These are phyloP conservation scores for Vachellia pachyceras DNA, from an alignment of 306 rosid genomes.

Conservation along the genomic window DNA sequence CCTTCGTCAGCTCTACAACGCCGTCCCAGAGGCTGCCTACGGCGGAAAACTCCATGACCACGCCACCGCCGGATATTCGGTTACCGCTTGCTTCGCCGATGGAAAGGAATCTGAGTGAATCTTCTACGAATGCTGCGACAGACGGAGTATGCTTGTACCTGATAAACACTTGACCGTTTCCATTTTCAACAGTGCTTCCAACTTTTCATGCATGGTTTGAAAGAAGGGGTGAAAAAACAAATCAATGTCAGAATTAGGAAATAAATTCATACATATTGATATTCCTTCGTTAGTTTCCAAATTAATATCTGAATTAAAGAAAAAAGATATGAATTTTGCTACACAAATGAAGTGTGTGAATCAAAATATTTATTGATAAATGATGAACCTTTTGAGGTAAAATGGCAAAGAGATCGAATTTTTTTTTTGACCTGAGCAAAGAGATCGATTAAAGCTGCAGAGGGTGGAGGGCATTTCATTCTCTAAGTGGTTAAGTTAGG, in stretches of 20 bases:
- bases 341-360: too few relatives aligned
- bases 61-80: constrained; percentile 30
- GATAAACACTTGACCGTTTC: background rate
- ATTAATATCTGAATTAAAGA: background rate
- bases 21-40: constrained; percentile 49
- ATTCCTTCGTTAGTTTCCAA: too few relatives aligned
- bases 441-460: background rate
- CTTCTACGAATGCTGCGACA: background rate
- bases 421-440: too few relatives aligned
- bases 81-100: background rate
- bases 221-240: background rate
- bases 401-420: background rate
- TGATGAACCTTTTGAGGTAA: background rate
- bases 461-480: constrained; percentile 11
- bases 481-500: constrained; percentile 74
- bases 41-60: constrained; percentile 52
- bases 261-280: background rate
- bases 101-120: background rate
- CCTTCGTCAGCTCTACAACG: too few relatives aligned
- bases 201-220: background rate
- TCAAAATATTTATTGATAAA: background rate
- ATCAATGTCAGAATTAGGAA: background rate
- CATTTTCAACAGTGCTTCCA: background rate
- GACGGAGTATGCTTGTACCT: background rate
- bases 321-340: too few relatives aligned